These are phyloP conservation scores for Umbellularia californica DNA, from an alignment of 164 flowering plant species.

Conservation along the genomic window DNA sequence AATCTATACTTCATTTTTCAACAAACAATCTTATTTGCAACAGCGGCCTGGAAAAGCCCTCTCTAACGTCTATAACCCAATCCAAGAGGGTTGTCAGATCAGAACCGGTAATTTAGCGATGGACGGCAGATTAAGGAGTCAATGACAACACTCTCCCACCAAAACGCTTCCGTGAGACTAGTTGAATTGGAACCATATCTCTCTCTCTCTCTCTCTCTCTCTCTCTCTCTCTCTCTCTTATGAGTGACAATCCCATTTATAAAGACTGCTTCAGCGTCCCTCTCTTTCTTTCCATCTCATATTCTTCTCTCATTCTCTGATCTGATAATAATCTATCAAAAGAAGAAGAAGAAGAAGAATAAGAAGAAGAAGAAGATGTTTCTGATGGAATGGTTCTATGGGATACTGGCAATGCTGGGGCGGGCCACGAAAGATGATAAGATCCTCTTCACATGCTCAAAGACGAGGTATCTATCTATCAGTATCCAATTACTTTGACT, in stretches of 20 bases:
- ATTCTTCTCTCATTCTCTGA: background rate
- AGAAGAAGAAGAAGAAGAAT: background rate
- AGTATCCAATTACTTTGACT: background rate
- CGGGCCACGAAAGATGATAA: slow-evolving; percentile 39
- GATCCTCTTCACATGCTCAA: slow-evolving; percentile 43
- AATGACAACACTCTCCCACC: background rate
- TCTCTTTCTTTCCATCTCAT: background rate
- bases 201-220: background rate
- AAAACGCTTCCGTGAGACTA: background rate
- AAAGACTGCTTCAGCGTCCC: background rate
- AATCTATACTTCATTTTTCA: too few species aligned
- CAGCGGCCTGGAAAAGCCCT: too few species aligned
- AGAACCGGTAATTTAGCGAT: background rate
- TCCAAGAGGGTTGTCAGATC: background rate
- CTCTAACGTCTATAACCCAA: too few species aligned
- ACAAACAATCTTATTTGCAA: too few species aligned
- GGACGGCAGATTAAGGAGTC: background rate
- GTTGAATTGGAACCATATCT: background rate
- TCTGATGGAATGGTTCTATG: slow-evolving; percentile 40
- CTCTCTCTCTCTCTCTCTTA: background rate
- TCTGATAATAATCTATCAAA: too few species aligned
- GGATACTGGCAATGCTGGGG: slow-evolving; percentile 34
- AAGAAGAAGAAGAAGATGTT: slow-evolving; percentile 25
- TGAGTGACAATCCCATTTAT: too few species aligned
- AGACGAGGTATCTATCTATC: slow-evolving; percentile 29